Evolutionary conservation across 2,329 filamentous ascomycete species (phyloP).

Genomic region (Xylaria sp.): DNA sequence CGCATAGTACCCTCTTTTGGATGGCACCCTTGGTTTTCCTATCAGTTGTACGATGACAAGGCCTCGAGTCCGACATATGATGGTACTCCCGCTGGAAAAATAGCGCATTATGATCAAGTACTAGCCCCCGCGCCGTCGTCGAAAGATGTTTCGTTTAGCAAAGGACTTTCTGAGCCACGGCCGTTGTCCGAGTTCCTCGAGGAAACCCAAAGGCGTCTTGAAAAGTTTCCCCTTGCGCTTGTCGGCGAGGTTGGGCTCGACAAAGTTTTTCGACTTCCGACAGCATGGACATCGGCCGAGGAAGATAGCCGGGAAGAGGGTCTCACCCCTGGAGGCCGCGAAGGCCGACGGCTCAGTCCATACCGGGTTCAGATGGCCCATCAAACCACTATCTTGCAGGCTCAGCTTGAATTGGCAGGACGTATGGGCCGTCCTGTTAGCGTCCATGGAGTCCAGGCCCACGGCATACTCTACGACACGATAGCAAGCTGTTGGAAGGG

Average conservation of each 20-base stretch:
- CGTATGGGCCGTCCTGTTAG: conserved; percentile 72
- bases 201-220: conserved; percentile 65
- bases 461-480: conserved; percentile 74
- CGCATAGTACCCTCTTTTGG: conserved; percentile 78
- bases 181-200: conserved; percentile 68
- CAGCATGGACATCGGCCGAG: conserved; percentile 59
- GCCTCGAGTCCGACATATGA: conserved; percentile 53
- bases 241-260: conserved; percentile 84
- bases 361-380: conserved; percentile 75
- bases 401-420: conserved; percentile 77
- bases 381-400: conserved; percentile 71
- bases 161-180: conserved; percentile 66
- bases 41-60: conserved; percentile 76
- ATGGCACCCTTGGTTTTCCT: conserved; percentile 88
- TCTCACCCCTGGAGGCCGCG: conserved; percentile 75
- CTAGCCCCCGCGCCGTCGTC: conserved; percentile 64
- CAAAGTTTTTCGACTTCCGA: conserved; percentile 78
- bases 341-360: conserved; percentile 73
- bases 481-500: conserved; percentile 76
- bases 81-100: conserved; percentile 54
- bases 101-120: conserved; percentile 72
- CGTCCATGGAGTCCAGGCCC: conserved; percentile 79
- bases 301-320: conserved; percentile 55
- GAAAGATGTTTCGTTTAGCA: conserved; percentile 56
- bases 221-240: conserved; percentile 69